A percentile compares a stretch with the other conserved stretches of the same genome.
Conservation (phyloP, 352 stramenopile genomes). For the Globisporangium echinulatum region DNA sequence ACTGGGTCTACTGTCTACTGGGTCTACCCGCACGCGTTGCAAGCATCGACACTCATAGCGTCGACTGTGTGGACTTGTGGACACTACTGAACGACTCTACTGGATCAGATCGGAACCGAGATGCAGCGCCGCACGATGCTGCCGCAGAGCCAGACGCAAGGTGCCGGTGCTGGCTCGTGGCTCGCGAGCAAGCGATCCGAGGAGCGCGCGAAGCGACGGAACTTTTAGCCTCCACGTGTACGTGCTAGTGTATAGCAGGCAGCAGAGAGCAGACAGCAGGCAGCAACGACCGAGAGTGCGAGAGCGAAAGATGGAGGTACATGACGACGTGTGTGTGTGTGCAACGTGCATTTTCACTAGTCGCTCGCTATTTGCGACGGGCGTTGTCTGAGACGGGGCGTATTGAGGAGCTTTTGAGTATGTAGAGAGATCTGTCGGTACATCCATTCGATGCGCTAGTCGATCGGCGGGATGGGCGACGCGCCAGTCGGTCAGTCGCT, state of each 20-base stretch:
- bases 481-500: no score
- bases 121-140: constrained; percentile 87
- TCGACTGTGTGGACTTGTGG: background rate
- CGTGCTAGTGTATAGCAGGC: background rate
- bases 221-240: constrained; percentile 26
- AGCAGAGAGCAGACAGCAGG: constrained; percentile 1
- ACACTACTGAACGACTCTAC: no score
- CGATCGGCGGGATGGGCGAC: no score
- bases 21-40: background rate
- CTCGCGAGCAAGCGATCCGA: constrained; percentile 81
- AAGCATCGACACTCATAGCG: no score
- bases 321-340: background rate
- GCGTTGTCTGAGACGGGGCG: background rate
- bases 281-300: background rate
- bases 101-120: constrained; percentile 75
- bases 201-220: constrained; percentile 73
- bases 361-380: background rate
- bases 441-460: no score
- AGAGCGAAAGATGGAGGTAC: background rate
- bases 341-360: background rate
- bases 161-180: constrained; percentile 58
- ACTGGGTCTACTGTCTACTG: background rate
- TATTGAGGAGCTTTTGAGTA: no score
- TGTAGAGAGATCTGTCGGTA: no score
- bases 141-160: constrained; percentile 50